These are phyloP conservation scores for Ambispora gerdemannii DNA, from an alignment of 192 early-diverging fungal genomes.

Conservation along the genomic window DNA sequence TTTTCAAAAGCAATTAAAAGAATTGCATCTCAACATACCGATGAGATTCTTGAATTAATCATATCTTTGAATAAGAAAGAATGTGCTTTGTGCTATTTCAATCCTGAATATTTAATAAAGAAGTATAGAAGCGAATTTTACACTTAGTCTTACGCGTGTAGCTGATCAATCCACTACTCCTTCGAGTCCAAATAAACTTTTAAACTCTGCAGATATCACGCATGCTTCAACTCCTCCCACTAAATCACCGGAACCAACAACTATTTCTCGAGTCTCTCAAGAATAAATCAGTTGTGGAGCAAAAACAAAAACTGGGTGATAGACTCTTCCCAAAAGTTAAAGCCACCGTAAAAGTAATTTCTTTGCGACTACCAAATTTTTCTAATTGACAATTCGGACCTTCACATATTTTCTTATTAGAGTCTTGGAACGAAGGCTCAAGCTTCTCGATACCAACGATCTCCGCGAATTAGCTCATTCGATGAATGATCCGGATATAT, in stretches of 20 bases:
- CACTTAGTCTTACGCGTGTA: constrained; percentile 36
- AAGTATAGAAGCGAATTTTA: constrained; percentile 34
- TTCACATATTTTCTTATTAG: background rate
- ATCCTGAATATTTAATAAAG: constrained; percentile 41
- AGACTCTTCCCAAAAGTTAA: constrained; percentile 42
- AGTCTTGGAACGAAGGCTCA: constrained; percentile 27
- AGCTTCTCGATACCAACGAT: constrained; percentile 39
- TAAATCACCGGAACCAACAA: constrained; percentile 10
- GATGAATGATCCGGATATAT: constrained; percentile 36
- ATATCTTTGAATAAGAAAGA: constrained; percentile 44
- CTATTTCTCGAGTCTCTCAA: constrained; percentile 31
- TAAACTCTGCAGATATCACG: background rate
- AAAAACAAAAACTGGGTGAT: constrained; percentile 44
- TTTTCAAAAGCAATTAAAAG: constrained; percentile 36
- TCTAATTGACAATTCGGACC: background rate
- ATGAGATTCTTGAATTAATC: constrained; percentile 45
- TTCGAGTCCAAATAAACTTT: background rate
- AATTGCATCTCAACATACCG: constrained; percentile 18
- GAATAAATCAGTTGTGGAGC: constrained; percentile 31
- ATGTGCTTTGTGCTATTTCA: constrained; percentile 43
- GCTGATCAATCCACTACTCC: background rate
- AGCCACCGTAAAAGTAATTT: constrained; percentile 18
- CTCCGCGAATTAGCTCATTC: constrained; percentile 38
- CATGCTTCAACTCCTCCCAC: constrained; percentile 9
- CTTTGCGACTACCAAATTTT: background rate